Evolutionary conservation across 2,329 filamentous ascomycete genomes (phyloP).

Genomic region (Hypoxylon sp.): DNA sequence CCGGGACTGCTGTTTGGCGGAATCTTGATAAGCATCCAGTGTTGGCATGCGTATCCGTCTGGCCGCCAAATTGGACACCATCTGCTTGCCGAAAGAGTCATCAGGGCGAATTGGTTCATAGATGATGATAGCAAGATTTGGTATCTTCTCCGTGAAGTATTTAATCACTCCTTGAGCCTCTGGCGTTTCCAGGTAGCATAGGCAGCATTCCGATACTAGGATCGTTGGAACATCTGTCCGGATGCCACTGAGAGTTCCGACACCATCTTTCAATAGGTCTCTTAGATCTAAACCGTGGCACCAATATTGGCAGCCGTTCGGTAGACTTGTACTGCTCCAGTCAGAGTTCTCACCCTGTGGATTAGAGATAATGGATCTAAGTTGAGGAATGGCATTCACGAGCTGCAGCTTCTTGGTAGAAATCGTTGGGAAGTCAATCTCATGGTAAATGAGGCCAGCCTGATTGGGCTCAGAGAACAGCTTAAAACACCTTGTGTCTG

Average conservation of each 20-base stretch:
- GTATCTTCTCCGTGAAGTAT: slow-evolving; percentile 72
- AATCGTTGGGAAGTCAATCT: slow-evolving; percentile 88
- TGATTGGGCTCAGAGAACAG: slow-evolving; percentile 67
- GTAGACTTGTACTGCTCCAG: slow-evolving; percentile 61
- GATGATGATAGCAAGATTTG: slow-evolving; percentile 73
- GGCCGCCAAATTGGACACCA: slow-evolving; percentile 89
- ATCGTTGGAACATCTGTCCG: slow-evolving; percentile 79
- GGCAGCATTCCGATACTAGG: slow-evolving; percentile 93
- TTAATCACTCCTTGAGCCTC: slow-evolving; percentile 75
- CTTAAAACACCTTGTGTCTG: slow-evolving; percentile 90
- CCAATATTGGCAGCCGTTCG: slow-evolving; percentile 62
- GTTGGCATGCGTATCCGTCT: slow-evolving; percentile 89
- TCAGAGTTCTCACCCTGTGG: slow-evolving; percentile 52
- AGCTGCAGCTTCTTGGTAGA: slow-evolving; percentile 75
- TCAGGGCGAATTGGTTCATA: slow-evolving; percentile 91
- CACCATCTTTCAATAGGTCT: slow-evolving; percentile 59
- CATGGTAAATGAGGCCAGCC: slow-evolving; percentile 80
- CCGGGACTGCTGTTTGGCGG: slow-evolving; percentile 77
- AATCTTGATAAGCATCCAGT: slow-evolving; percentile 77
- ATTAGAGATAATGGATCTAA: slow-evolving; percentile 59
- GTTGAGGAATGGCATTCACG: slow-evolving; percentile 63
- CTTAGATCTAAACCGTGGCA: slow-evolving; percentile 81
- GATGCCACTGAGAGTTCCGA: slow-evolving; percentile 60
- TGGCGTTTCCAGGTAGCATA: slow-evolving; percentile 84
- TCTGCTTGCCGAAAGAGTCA: slow-evolving; percentile 90